Evolutionary conservation across 768 basidiomycete genomes (phyloP), one percentile per base, ranked within the genome.

Genomic region (Podaxis mareebaensis): DNA sequence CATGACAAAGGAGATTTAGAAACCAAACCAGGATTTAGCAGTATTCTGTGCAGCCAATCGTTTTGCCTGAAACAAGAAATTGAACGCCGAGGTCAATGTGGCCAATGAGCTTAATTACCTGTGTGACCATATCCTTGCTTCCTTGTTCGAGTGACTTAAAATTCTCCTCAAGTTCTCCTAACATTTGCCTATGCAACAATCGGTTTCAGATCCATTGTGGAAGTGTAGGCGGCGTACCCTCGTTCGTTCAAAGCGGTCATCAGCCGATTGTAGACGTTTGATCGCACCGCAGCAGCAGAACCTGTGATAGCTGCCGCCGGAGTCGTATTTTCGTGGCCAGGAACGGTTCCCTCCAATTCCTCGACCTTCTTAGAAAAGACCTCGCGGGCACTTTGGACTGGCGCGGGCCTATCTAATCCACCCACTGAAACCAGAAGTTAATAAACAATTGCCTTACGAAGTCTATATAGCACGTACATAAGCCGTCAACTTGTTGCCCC

Each of bases 141-240:
- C 88, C 88, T 63, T 84, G 77, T 70, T 86, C 87, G n/a, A 91
- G 72, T 0, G 85, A 80, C 58, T 86, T 83, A 67, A 91, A 84
- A 3, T 81, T 81, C 51, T 88, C 84, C 68, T 89, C 85, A 48
- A 90, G 71, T 63, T 86, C 80, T 17, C 79, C 83, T 3, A 90
- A 76, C 75, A 83, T 76, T 76, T 90, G 85, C n/a, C 88, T 90
- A 52, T 3, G 33, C 30, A 33, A 15, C 13, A 20, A 22, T 52
- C 33, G 30, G 33, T 52, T 13, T 36, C 33, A 48, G 13, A 5
- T 30, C 36, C 1, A 11, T 24, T 30, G 22, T n/a, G 22, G 54
- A 36, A 10, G 10, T 8, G 22, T 30, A 39, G 28, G 17, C 38
- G 42, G 52, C 81, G 39, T 68, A 89, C 89, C 89, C 88, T 73